Base-by-base conservation (phyloP, 257 asterid genomes). In the Rhazya stricta region DNA sequence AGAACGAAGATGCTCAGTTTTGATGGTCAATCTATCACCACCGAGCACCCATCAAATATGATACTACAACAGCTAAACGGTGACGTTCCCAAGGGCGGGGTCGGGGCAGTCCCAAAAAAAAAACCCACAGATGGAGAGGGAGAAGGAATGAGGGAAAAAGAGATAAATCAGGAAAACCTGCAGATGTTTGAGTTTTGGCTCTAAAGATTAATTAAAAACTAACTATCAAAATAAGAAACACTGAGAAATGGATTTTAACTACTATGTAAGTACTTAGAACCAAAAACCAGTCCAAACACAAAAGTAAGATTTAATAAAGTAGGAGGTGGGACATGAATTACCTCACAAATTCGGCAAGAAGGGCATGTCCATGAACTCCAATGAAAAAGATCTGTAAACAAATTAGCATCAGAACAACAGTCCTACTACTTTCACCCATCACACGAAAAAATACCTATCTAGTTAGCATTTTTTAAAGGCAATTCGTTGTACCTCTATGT, bases 331-430 rank as follows among this genome's bases (percentile, higher is more conserved):
- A 36, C 48, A 21, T 36, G 45, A 65, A 61, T 79, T 86, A 95
- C 99, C 99, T 95, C 99, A 76, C 98, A 95, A 67, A 69, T 73
- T 66, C 98, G 90, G 85, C 99, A 95, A 68, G 97, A 95, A 70
- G 98, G 96, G 81, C 99, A 95, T 29, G 88, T 79, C 99, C 98
- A 95, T 53, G 97, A 91, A 85, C 96, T 93, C 99, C 98, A 95
- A 82, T 92, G 98, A 81, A 95, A 92, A 77, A 95, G 93, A 89
- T 92, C 99, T 95, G 90, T 21, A 78, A 67, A 68, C 25, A 80
- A 81, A 71, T 51, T 76, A 81, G 74, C 25, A 32, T 81, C 45
- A 83, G 69, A 16, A 65, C 30, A 53, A 71, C 46, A 80, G 71
- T 42, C 69, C 69, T 19, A 75, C 66, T 67, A 67, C 67, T 9